A percentile compares a stretch with the other conserved stretches of the same genome.
These are phyloP conservation scores for Trichoderma koningii DNA, from an alignment of 2,329 filamentous ascomycete species.

Conservation along the genomic window DNA sequence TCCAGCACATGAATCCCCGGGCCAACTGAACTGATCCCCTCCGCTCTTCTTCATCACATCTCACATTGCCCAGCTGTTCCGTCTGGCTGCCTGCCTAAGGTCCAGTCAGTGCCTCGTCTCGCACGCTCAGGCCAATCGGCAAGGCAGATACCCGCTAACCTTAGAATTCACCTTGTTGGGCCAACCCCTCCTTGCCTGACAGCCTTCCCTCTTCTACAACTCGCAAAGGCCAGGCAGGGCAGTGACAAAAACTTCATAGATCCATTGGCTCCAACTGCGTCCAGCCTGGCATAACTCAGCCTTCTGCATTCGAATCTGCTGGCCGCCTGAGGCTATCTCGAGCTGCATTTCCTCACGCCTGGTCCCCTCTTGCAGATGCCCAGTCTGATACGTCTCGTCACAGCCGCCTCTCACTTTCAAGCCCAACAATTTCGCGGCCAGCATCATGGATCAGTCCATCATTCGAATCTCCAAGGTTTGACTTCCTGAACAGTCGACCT, in stretches of 20 bases:
- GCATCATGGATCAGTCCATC: constrained; percentile 71
- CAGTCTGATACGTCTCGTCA: neutral
- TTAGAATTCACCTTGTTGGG: constrained; percentile 10
- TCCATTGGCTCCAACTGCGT: neutral
- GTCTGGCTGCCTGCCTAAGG: neutral
- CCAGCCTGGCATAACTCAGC: constrained; percentile 2
- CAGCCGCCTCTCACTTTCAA: constrained; percentile 18
- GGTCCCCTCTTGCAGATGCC: constrained; percentile 27
- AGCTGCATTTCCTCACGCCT: neutral
- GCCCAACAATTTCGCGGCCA: constrained; percentile 17
- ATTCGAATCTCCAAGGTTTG: constrained; percentile 79
- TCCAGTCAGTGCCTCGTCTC: neutral
- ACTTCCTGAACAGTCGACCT: neutral
- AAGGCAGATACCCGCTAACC: constrained; percentile 15
- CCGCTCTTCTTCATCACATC: neutral
- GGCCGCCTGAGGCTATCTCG: constrained; percentile 1
- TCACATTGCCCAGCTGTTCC: neutral
- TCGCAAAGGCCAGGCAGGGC: too few relatives aligned
- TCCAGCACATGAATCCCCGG: too few relatives aligned
- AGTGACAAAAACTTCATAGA: neutral
- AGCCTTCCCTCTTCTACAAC: constrained; percentile 19
- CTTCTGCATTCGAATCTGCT: neutral
- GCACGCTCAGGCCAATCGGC: neutral
- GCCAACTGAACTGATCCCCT: too few relatives aligned
- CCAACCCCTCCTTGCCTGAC: constrained; percentile 24